Base-by-base conservation (phyloP, 148 eudicot genomes). In the Camellia japonica region DNA sequence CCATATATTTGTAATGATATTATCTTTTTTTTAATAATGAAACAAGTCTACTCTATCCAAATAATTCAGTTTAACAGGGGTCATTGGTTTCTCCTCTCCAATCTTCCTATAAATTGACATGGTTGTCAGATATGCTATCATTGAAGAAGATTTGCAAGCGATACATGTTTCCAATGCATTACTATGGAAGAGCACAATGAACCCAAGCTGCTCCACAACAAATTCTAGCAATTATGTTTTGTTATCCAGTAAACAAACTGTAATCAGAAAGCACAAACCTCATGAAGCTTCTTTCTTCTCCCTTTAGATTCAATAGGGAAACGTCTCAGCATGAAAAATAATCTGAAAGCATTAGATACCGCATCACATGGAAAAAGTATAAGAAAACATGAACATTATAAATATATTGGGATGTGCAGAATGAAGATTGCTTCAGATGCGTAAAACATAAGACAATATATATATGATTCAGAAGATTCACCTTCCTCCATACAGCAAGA, bases 271-370 rank as follows among this genome's bases (percentile, higher is more conserved):
- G 55, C 42, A 88, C 90, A 75, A 81, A 95, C 99, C 97, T 95
- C 97, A 62, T 90, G 89, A 71, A 93, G 88, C 74, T 91, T 91
- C 87, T 91, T 91, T 76, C 86, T 89, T 85, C 93, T 91, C 69
- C 93, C 97, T 87, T 88, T 88, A 5, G 97, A 93, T 85, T 93
- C 97, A 30, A 91, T 88, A 23, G 97, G 95, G 77, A 91, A 88
- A 55, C 89, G 87, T 83, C 92, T 86, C 83, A 93, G 89, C 93
- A 90, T 90, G 78, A 80, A 49, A 82, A 90, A 89, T 81, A 93
- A 89, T 82, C 97, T 93, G 90, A 73, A 84, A 42, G 18, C 38
- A 71, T 65, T 60, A 54, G 62, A 56, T 68, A 74, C 47, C 55
- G 80, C 14, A 74, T 47, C 65, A 38, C 49, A n/a, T 7, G 16